Conservation (phyloP, 306 rosid genomes). For the Crotalaria pallida region DNA sequence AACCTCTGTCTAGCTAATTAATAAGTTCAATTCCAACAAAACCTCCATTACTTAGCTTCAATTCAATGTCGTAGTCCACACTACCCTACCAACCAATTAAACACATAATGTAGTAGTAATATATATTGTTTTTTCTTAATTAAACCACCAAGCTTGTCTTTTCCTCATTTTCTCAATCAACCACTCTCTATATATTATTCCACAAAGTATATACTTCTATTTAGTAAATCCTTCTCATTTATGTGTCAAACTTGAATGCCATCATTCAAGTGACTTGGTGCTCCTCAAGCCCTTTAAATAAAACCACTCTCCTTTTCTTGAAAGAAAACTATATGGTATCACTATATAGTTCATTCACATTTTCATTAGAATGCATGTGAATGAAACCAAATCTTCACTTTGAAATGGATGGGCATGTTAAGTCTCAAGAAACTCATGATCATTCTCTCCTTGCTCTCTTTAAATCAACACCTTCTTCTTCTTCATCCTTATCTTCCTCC, state of each 20-base stretch:
- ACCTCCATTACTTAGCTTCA: conserved; percentile 23
- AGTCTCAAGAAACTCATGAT: conserved; percentile 18
- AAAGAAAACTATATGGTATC: neutral
- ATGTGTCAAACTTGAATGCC: conserved; percentile 15
- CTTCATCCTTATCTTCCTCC: conserved; percentile 24
- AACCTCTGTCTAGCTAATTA: conserved; percentile 21
- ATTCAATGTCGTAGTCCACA: conserved; percentile 27
- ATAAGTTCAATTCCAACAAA: conserved; percentile 28
- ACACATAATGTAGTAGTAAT: neutral
- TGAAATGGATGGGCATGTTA: conserved; percentile 40
- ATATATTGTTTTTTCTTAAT: neutral
- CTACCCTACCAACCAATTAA: conserved; percentile 35
- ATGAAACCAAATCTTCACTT: conserved; percentile 1
- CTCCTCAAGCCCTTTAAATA: neutral
- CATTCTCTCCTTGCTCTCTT: conserved; percentile 30
- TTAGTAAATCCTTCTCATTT: neutral
- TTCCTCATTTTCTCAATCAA: conserved; percentile 29
- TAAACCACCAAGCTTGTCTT: conserved; percentile 19
- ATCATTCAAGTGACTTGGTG: conserved; percentile 14
- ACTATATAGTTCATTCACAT: conserved; percentile 8
- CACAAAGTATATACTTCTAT: neutral
- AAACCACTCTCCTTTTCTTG: conserved; percentile 21
- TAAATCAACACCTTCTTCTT: conserved; percentile 29
- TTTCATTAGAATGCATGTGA: conserved; percentile 16
- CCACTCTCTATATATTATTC: conserved; percentile 39